phyloP scores from a whole-genome alignment of 768 basidiomycete genomes.

The Tricholoma furcatifolium region DNA sequence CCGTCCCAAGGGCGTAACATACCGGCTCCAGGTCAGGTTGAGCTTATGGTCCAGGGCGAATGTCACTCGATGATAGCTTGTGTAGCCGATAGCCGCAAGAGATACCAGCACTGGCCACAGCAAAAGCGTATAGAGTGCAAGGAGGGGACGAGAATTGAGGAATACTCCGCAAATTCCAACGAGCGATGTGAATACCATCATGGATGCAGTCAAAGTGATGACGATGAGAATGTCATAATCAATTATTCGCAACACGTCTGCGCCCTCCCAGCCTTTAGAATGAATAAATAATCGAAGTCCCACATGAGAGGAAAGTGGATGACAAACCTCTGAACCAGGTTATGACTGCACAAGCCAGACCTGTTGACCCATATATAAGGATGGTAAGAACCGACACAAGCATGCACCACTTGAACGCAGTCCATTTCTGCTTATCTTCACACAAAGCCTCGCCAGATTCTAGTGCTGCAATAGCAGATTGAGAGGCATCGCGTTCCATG shows the following conservation, averaged over 20 bases:
- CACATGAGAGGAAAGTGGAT: neutral
- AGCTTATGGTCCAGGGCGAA: slow-evolving; percentile 67
- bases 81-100: slow-evolving; percentile 60
- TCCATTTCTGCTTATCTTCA: slow-evolving; percentile 50
- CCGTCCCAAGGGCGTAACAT: slow-evolving; percentile 53
- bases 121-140: slow-evolving; percentile 65
- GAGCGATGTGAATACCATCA: slow-evolving; percentile 57
- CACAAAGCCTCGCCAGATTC: slow-evolving; percentile 38
- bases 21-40: slow-evolving; percentile 65
- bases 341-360: slow-evolving; percentile 48
- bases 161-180: slow-evolving; percentile 60
- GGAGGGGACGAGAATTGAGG: slow-evolving; percentile 65
- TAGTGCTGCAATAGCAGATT: slow-evolving; percentile 24
- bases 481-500: slow-evolving; percentile 1
- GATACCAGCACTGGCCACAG: slow-evolving; percentile 64
- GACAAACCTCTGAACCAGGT: slow-evolving; percentile 60
- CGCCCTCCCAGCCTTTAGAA: slow-evolving; percentile 51
- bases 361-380: slow-evolving; percentile 51
- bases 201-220: slow-evolving; percentile 55
- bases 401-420: slow-evolving; percentile 59
- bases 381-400: slow-evolving; percentile 54
- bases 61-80: slow-evolving; percentile 57
- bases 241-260: slow-evolving; percentile 62
- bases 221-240: slow-evolving; percentile 56
- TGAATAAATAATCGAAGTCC: slow-evolving; percentile 1